Evolutionary conservation across 805 yeast genomes (phyloP), one percentile per base, ranked within the genome.

Genomic region (Grigorovia jiainica): DNA sequence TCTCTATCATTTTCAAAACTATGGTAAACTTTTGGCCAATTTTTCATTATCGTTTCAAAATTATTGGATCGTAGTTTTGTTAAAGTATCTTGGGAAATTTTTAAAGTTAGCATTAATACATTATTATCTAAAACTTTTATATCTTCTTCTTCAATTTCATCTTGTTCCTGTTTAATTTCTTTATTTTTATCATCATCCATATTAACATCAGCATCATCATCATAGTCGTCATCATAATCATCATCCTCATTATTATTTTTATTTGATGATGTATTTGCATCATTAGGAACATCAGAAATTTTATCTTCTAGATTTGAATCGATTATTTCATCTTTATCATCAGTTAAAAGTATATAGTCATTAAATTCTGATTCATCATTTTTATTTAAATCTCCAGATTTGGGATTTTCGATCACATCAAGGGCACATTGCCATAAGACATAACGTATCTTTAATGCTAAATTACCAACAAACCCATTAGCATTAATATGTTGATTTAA

Each of bases 1-100:
- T 85, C 94, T 43, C 56, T 63, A 58, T 84, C 95, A 54, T 77
- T 74, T 57, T 84, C 94, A 55, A 82, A 82, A 50, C 72, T 77
- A 54, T 83, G 92, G 53, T 83, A 83, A 4, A 82, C 75, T 49
- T 76, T 80, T 61, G 78, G 78, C 65, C 82, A 81, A 54, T 77
- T 82, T 44, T 71, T 75, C 43, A 82, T 75, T 5, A 67, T 48
- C 2, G 51, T 49, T 34, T 60, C 63, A 35, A 61, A 55, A 36
- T 67, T 65, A 18, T 47, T 58, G 5, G 55, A 44, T 47, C 60
- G 58, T 25, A 65, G 45, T 42, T 55, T 62, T 15, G 56, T 42
- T 10, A 64, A 38, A 7, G 67, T 66, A 4, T 58, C 58, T 43
- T 58, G 55, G 1, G 66, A 61, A 27, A 67, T 60, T 45, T 62